These are phyloP conservation scores for Eucalyptus pumila DNA, from an alignment of 345 rosid genomes.

Conservation along the genomic window DNA sequence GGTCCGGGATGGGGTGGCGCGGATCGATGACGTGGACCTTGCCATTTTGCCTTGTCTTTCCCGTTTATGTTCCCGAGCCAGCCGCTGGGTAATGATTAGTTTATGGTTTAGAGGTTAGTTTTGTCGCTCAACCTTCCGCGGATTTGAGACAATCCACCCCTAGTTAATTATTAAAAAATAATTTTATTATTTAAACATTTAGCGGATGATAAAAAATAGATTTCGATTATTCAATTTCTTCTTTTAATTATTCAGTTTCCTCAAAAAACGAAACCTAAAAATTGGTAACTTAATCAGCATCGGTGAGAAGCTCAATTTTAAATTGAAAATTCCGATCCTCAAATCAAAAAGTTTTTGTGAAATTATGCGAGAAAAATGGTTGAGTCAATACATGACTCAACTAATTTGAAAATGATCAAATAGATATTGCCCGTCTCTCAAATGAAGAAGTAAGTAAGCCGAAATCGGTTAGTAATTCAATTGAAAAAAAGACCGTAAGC, in stretches of 20 bases:
- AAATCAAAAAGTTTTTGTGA: neutral
- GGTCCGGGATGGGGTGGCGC: neutral
- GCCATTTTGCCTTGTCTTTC: neutral
- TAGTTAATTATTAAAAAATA: too few relatives aligned
- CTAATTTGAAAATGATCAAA: too few relatives aligned
- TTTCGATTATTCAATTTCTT: neutral
- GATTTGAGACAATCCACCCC: neutral
- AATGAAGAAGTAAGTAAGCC: too few relatives aligned
- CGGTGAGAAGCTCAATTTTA: neutral
- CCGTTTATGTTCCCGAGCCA: neutral
- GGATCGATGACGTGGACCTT: neutral
- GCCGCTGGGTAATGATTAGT: neutral
- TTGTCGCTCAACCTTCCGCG: neutral
- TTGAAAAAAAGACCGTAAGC: too few relatives aligned
- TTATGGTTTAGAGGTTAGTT: neutral
- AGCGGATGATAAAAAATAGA: too few relatives aligned
- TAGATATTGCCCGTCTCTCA: too few relatives aligned
- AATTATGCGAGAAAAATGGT: neutral
- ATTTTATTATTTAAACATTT: too few relatives aligned
- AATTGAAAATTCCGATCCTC: too few relatives aligned
- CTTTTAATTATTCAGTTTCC: neutral
- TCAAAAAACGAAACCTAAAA: neutral
- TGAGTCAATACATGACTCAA: neutral
- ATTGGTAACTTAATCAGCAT: neutral
- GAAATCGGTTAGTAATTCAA: too few relatives aligned